Base-by-base conservation (phyloP, 176 grass and related monocot species). In the Ampelocalamus luodianensis region DNA sequence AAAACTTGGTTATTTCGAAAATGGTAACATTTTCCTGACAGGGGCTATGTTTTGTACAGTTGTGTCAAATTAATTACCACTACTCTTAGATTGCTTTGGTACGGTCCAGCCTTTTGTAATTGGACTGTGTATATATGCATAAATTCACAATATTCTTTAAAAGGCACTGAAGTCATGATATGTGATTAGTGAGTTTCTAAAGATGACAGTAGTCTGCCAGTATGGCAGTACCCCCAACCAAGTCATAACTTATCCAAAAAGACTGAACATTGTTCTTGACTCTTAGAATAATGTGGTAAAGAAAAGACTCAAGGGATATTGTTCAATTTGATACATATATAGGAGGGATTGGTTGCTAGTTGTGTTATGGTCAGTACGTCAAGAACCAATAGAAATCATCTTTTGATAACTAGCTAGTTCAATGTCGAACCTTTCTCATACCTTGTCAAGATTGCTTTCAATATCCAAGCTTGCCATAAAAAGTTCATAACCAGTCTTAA, bases 391-490 rank as follows among this genome's bases (percentile, higher is more conserved):
- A 26, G 3, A 69, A 26, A 11, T 8, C 22, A 59, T 40, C 12
- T 55, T 69, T 39, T 22, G 5, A 39, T 45, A 22, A 55, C 29
- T 29, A 67, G 32, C 29, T 29, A 67, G 32, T 55, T 76, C 11
- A 23, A 58, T 70, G 2, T 14, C 5, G 2, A 61, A 38, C 29
- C 27, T 29, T 29, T 4, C 1, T 37, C 9, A 0, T 89, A 97
- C 94, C 89, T 97, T 87, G 50, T 90, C 42, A 63, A 97, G 89
- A 16, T 79, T 97, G 22, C 69, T 88, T 76, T 93, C 91, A 55
- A 94, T 90, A 50, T 94, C 89, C 79, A 92, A 76, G 78, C 91
- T 94, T 61, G 68, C 89, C 53, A 66, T 78, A 23, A 91, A 80
- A 82, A 93, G 44, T 81, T 97, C 78, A 56, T 83, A 20, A 17